Percentiles rank a stretch among this genome's conserved stretches.
phyloP scores from a whole-genome alignment of 441 rosid genomes.

The Erodium texanum region DNA sequence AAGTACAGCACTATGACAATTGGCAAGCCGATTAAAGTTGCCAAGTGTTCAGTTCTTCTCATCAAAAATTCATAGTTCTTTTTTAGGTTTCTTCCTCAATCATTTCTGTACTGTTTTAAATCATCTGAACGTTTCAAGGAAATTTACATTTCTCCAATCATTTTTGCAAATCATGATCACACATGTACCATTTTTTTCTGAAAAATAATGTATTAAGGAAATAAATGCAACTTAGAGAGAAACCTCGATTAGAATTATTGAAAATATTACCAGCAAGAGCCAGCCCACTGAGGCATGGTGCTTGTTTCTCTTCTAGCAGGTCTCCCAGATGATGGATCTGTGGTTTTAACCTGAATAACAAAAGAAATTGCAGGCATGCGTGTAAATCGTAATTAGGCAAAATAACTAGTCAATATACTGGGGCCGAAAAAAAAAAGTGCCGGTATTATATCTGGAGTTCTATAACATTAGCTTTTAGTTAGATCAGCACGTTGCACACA shows the following conservation, averaged over 20 bases:
- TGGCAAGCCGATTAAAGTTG: background rate
- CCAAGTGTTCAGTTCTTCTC: background rate
- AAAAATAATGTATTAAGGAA: background rate
- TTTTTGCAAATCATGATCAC: background rate
- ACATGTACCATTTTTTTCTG: background rate
- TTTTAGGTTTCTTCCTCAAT: background rate
- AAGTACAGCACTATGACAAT: background rate
- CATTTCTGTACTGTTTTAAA: background rate
- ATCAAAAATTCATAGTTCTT: background rate
- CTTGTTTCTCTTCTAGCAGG: slow-evolving; percentile 85
- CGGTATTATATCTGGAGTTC: background rate
- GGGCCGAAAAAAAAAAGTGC: background rate
- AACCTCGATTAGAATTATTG: background rate
- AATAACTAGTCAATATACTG: background rate
- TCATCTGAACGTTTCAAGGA: background rate
- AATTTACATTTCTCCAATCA: background rate
- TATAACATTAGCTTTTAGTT: background rate
- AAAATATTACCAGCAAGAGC: slow-evolving; percentile 86
- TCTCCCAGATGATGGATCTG: slow-evolving; percentile 59
- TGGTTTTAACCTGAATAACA: slow-evolving; percentile 50
- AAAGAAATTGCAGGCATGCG: slow-evolving; percentile 11
- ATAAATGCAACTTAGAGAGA: slow-evolving; percentile 3
- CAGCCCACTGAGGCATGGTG: slow-evolving; percentile 99
- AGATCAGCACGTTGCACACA: background rate
- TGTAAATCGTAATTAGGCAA: background rate